phyloP scores from a whole-genome alignment of 2,329 filamentous ascomycete genomes.

The Neofusicoccum kwambonambiense region DNA sequence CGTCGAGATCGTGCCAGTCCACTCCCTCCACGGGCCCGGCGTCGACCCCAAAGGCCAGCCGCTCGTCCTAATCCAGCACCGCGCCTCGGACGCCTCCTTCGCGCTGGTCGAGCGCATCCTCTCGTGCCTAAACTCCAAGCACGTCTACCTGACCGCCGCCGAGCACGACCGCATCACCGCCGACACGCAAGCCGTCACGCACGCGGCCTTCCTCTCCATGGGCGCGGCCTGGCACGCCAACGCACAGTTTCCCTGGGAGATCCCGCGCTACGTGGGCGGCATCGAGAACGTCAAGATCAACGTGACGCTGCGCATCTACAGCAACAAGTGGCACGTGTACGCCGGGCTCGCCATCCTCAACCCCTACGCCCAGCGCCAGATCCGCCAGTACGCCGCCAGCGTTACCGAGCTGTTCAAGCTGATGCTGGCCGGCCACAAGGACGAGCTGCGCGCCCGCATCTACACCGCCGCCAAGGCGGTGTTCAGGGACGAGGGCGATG shows the following conservation, averaged over 20 bases:
- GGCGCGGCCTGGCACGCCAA: conserved; percentile 96
- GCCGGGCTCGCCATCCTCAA: conserved; percentile 96
- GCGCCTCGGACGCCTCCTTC: conserved; percentile 74
- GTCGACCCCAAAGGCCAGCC: conserved; percentile 88
- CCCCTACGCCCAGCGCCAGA: conserved; percentile 86
- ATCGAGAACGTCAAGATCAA: conserved; percentile 99
- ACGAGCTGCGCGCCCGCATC: conserved; percentile 72
- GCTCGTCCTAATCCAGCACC: conserved; percentile 88
- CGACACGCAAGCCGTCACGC: conserved; percentile 96
- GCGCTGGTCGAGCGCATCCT: conserved; percentile 78
- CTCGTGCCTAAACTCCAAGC: conserved; percentile 77
- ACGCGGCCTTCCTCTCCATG: conserved; percentile 94
- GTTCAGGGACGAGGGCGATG: conserved; percentile 57
- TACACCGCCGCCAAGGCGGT: conserved; percentile 76
- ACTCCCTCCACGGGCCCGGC: conserved; percentile 91
- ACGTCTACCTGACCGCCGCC: conserved; percentile 81
- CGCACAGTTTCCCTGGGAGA: conserved; percentile 94
- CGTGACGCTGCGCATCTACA: conserved; percentile 93
- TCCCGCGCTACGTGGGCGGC: conserved; percentile 90
- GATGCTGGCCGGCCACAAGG: conserved; percentile 82
- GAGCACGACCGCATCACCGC: conserved; percentile 97
- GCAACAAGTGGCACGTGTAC: conserved; percentile 99
- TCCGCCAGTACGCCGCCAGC: conserved; percentile 86
- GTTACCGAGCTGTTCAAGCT: conserved; percentile 95
- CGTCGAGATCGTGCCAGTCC: conserved; percentile 91